Evolutionary conservation across 148 eudicot species (phyloP).

Genomic region (Cornus kousa): DNA sequence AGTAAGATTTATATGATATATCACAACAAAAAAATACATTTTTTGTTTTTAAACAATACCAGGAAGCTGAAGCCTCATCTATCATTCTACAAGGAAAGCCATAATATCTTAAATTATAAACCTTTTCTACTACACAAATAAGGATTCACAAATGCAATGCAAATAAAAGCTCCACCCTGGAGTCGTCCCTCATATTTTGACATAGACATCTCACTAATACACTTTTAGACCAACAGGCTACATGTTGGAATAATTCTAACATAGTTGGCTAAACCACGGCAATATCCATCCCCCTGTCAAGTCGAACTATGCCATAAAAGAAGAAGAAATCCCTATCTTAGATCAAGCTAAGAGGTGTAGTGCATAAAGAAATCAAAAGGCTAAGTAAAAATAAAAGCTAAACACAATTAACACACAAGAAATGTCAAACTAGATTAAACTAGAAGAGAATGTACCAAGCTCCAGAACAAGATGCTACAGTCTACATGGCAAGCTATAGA

Average conservation of each 20-base stretch:
- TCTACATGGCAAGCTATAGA: neutral
- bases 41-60: neutral
- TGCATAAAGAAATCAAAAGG: neutral
- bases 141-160: neutral
- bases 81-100: neutral
- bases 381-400: neutral
- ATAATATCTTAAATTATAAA: neutral
- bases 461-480: neutral
- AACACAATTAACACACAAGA: neutral
- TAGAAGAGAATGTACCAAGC: neutral
- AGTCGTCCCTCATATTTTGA: neutral
- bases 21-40: too few relatives aligned
- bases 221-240: neutral
- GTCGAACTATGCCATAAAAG: neutral
- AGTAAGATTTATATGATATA: neutral
- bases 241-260: neutral
- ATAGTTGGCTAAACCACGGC: neutral
- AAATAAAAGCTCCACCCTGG: neutral
- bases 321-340: constrained; percentile 1
- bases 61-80: neutral
- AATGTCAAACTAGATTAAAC: neutral
- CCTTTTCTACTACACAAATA: neutral
- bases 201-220: neutral
- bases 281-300: neutral
- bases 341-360: neutral